A percentile compares a stretch with the other conserved stretches of the same genome.
Evolutionary conservation across 1,139 yeast genomes (phyloP).

Genomic region (Yamadazyma blattariae): DNA sequence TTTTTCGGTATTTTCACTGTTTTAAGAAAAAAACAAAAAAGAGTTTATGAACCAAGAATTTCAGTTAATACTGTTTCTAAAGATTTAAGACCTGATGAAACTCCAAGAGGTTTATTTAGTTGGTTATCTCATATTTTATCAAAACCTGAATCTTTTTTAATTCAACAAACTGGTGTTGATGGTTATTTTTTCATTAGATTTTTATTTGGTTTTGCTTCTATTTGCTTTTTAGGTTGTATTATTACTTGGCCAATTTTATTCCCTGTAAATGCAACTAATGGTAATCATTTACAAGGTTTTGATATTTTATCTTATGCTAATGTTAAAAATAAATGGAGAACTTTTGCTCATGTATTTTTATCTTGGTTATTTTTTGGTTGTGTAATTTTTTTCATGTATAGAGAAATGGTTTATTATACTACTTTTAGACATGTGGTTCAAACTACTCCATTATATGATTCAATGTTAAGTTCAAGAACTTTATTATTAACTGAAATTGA

Average conservation of each 20-base stretch:
- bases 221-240: constrained; percentile 63
- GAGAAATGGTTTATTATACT: constrained; percentile 67
- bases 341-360: constrained; percentile 68
- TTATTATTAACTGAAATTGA: constrained; percentile 65
- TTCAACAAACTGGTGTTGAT: constrained; percentile 82
- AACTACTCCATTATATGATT: constrained; percentile 70
- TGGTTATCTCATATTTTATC: constrained; percentile 55
- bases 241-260: constrained; percentile 74
- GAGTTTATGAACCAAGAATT: constrained; percentile 83
- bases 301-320: constrained; percentile 62
- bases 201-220: constrained; percentile 56
- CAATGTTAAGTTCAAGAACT: constrained; percentile 63
- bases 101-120: constrained; percentile 52
- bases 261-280: constrained; percentile 86
- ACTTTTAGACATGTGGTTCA: constrained; percentile 66
- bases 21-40: constrained; percentile 59
- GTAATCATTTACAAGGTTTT: constrained; percentile 54
- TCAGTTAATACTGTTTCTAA: constrained; percentile 39
- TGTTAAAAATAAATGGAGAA: constrained; percentile 57
- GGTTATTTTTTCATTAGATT: constrained; percentile 86
- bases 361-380: constrained; percentile 67
- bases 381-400: constrained; percentile 59
- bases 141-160: constrained; percentile 63
- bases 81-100: constrained; percentile 47
- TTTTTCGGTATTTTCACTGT: constrained; percentile 58